A percentile compares a stretch with the other conserved stretches of the same genome.
Conservation (phyloP, 2,329 filamentous ascomycete genomes). For the Fusarium sp. region DNA sequence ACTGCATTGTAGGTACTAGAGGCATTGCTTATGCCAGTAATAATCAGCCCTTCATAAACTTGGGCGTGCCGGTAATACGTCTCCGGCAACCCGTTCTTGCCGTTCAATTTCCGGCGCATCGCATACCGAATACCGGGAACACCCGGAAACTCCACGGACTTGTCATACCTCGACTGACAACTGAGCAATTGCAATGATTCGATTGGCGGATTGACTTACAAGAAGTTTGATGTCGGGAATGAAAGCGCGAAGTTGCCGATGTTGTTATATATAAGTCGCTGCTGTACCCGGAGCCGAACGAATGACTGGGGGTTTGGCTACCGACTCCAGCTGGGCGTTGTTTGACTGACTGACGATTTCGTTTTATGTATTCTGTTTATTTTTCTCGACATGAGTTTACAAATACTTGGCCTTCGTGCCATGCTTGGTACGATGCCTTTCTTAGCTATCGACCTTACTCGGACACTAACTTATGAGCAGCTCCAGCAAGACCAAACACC, state of each 20-base stretch:
- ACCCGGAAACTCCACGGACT: neutral
- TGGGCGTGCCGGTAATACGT: neutral
- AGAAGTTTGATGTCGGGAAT: neutral
- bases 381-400: neutral
- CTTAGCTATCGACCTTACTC: rapidly evolving
- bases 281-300: neutral
- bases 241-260: neutral
- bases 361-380: rapidly evolving
- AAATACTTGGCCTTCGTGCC: neutral
- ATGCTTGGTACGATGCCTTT: neutral
- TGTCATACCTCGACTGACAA: neutral
- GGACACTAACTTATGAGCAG: neutral
- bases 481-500: neutral
- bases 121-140: neutral
- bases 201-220: neutral
- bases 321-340: rapidly evolving
- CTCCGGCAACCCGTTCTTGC: neutral
- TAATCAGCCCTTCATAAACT: neutral
- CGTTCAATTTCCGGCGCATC: neutral
- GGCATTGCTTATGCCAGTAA: neutral
- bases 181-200: neutral
- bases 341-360: neutral
- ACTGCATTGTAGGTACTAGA: neutral
- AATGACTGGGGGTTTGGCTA: neutral
- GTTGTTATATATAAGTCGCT: neutral